These are phyloP conservation scores for Knufia fluminis DNA, from an alignment of 2,329 filamentous ascomycete genomes.

Conservation along the genomic window DNA sequence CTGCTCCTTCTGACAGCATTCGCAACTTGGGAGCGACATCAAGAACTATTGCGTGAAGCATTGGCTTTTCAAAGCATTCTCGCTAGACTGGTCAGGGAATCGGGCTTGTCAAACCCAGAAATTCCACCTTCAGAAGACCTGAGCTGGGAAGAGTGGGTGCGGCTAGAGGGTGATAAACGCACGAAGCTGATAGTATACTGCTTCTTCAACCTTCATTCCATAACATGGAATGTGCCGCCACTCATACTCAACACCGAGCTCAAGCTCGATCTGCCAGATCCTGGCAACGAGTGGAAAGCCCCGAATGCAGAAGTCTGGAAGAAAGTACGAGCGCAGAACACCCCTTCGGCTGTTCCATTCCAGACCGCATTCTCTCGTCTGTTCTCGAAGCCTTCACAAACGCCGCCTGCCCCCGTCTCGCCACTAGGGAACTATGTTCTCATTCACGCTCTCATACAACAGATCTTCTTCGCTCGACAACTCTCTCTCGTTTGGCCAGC, in stretches of 20 bases:
- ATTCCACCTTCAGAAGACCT: conserved; percentile 30
- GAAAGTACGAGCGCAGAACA: conserved; percentile 23
- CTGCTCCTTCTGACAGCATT: conserved; percentile 48
- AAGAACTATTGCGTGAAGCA: conserved; percentile 48
- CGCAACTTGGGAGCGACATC: conserved; percentile 51
- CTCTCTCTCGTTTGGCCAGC: conserved; percentile 37
- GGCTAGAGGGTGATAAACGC: conserved; percentile 44
- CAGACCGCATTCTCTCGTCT: conserved; percentile 38
- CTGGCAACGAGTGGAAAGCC: conserved; percentile 48
- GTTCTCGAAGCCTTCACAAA: conserved; percentile 32
- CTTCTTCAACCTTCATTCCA: conserved; percentile 52
- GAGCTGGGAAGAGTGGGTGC: conserved; percentile 45
- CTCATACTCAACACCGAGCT: conserved; percentile 48
- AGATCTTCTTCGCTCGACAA: conserved; percentile 45
- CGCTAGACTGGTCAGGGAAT: conserved; percentile 46
- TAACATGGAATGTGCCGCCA: conserved; percentile 54
- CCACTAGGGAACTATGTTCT: conserved; percentile 47
- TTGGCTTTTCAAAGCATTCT: conserved; percentile 49
- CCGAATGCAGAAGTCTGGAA: conserved; percentile 43
- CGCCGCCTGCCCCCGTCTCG: conserved; percentile 31
- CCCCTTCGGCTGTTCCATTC: conserved; percentile 26
- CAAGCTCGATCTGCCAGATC: conserved; percentile 45
- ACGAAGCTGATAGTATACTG: conserved; percentile 50
- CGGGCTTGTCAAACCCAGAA: conserved; percentile 33
- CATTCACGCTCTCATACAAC: conserved; percentile 46